phyloP scores from a whole-genome alignment of 345 rosid species.

The Odontarrhena argentea region DNA sequence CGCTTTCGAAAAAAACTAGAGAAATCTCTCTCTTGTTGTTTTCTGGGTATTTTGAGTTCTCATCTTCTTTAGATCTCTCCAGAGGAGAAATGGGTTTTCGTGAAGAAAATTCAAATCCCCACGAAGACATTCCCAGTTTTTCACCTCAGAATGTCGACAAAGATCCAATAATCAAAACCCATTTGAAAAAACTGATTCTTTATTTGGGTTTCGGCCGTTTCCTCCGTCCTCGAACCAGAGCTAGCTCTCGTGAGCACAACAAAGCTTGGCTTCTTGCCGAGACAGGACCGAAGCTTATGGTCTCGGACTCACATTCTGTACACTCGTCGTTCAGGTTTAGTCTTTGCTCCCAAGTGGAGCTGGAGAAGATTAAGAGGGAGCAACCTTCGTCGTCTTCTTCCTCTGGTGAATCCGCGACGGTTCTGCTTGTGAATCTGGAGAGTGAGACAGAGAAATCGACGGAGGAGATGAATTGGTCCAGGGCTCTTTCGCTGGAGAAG shows the following conservation, averaged over 20 bases:
- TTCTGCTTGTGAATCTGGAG: slow-evolving; percentile 80
- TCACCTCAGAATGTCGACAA: background rate
- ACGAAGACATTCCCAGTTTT: background rate
- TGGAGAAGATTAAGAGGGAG: slow-evolving; percentile 64
- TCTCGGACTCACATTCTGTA: slow-evolving; percentile 75
- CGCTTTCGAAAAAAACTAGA: slow-evolving; percentile 12
- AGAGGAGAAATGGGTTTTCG: slow-evolving; percentile 12
- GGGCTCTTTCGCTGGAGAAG: slow-evolving; percentile 75
- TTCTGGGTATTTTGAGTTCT: slow-evolving; percentile 18
- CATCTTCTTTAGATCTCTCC: slow-evolving; percentile 6
- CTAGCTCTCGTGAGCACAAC: slow-evolving; percentile 46
- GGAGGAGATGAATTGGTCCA: slow-evolving; percentile 64
- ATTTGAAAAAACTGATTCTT: slow-evolving; percentile 54
- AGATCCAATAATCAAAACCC: slow-evolving; percentile 35
- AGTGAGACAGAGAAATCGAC: slow-evolving; percentile 48
- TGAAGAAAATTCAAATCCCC: background rate
- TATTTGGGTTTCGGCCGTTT: slow-evolving; percentile 65
- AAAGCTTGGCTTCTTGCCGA: slow-evolving; percentile 87
- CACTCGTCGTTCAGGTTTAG: slow-evolving; percentile 95
- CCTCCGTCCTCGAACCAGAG: slow-evolving; percentile 42
- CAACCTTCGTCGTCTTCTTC: slow-evolving; percentile 8
- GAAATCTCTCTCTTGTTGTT: slow-evolving; percentile 15
- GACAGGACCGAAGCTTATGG: slow-evolving; percentile 62
- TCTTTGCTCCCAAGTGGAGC: slow-evolving; percentile 81
- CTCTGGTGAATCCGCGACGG: slow-evolving; percentile 55